phyloP scores from a whole-genome alignment of 2,329 filamentous ascomycete genomes.

The Fusarium anguioides region DNA sequence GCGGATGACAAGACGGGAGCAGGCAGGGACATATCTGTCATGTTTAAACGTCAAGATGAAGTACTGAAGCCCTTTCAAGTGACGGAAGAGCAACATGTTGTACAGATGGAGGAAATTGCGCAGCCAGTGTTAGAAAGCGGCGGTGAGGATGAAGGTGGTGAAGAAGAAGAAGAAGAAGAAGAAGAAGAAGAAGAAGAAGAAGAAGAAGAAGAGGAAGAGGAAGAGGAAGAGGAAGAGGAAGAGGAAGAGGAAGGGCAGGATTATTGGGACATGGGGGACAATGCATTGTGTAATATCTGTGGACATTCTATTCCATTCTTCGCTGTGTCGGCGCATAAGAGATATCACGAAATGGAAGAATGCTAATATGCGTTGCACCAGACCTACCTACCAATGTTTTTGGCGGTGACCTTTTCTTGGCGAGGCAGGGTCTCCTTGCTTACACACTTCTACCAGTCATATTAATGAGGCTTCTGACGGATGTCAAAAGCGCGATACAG shows the following conservation, averaged over 20 bases:
- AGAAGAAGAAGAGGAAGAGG: conserved; percentile 33
- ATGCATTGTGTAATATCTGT: conserved; percentile 58
- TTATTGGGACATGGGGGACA: conserved; percentile 49
- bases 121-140: conserved; percentile 32
- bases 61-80: conserved; percentile 75
- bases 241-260: conserved; percentile 28
- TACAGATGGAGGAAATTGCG: conserved; percentile 44
- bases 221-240: conserved; percentile 34
- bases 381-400: not conserved
- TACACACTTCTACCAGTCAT: not conserved
- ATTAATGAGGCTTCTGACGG: not conserved
- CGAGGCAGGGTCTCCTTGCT: not conserved
- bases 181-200: conserved; percentile 33
- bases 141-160: conserved; percentile 35
- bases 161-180: conserved; percentile 33
- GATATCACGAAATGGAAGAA: conserved; percentile 51
- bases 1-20: conserved; percentile 61
- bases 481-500: not conserved
- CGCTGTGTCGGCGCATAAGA: conserved; percentile 65
- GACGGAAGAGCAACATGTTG: conserved; percentile 49
- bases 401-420: not conserved
- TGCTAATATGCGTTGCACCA: conserved; percentile 12
- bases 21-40: conserved; percentile 82
- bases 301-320: conserved; percentile 66
- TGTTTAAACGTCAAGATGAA: conserved; percentile 83